Evolutionary conservation across 2,329 filamentous ascomycete species (phyloP), one percentile per base, ranked within the genome.

Genomic region (Thielaviopsis punctulata): DNA sequence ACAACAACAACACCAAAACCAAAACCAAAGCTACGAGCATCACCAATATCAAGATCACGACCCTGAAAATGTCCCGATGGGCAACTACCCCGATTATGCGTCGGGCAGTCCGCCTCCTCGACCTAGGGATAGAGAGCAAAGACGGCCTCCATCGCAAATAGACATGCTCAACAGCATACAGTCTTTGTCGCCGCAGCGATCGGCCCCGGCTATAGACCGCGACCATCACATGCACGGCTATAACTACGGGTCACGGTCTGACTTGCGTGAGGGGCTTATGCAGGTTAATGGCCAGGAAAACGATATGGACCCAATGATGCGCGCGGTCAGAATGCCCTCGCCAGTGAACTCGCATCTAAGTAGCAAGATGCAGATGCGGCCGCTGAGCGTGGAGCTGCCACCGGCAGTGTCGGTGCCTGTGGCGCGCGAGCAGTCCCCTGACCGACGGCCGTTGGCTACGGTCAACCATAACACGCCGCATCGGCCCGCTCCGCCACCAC

Each of bases 251-350:
- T 41, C 36, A 6, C 18, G 36, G 19, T 41, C 36, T 13, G 44
- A 48, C 8, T 21, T 8, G 3, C 22, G 43, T 10, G 41, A 24
- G 15, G 48, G 36, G 30, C 33, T 39, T 18, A 50, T 30, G 25
- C 76, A 81, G 1, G 67, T 69, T 3, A 74, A 82, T 56, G 86
- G 94, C 59, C 87, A 95, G 63, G 89, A 95, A 64, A 95, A 95
- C 62, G 79, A 92, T 56, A 73, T 77, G 3, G 81, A 81, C 2
- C 76, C 82, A 23, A 82, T 78, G 0, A 82, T 86, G 64, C 82
- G 44, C 43, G 49, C 46, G 25, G 21, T 18, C 30, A 48, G 50
- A 25, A 52, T 41, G 33, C 46, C 47, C 10, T 50, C 53, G 4
- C 53, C 49, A n/a, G 27, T 49, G 21, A 54, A 43, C 9, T 54